phyloP scores from a whole-genome alignment of 768 basidiomycete species.

The Collybia nuda region DNA sequence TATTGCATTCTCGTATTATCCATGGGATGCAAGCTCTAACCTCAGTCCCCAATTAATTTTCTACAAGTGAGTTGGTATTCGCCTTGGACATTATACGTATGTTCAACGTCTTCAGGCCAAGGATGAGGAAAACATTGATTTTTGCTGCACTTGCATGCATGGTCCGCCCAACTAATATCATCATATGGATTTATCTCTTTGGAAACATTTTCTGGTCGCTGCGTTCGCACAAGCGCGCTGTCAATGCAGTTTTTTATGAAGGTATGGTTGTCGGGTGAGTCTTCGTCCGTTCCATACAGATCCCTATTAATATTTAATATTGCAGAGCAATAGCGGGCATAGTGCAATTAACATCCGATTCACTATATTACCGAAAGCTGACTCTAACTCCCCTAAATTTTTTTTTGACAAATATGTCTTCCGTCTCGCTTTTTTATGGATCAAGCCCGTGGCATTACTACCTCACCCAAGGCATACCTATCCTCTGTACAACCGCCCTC shows the following conservation, averaged over 20 bases:
- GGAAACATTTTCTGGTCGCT: slow-evolving; percentile 54
- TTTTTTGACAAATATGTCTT: slow-evolving; percentile 76
- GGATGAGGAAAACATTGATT: slow-evolving; percentile 34
- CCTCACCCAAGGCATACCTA: slow-evolving; percentile 79
- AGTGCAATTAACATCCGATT: slow-evolving; percentile 55
- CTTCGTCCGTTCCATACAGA: neutral
- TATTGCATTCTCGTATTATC: slow-evolving; percentile 75
- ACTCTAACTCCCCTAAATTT: slow-evolving; percentile 85
- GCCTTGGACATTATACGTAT: neutral
- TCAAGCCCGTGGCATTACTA: slow-evolving; percentile 88
- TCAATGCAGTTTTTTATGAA: slow-evolving; percentile 37
- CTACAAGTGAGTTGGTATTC: slow-evolving; percentile 27
- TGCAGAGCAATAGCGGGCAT: slow-evolving; percentile 23
- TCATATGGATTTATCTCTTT: slow-evolving; percentile 82
- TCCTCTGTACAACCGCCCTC: slow-evolving; percentile 70
- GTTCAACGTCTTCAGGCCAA: slow-evolving; percentile 22
- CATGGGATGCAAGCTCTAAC: slow-evolving; percentile 53
- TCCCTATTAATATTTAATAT: neutral
- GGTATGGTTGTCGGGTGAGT: slow-evolving; percentile 45
- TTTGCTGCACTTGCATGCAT: slow-evolving; percentile 80
- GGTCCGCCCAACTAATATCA: slow-evolving; percentile 84
- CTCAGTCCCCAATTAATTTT: slow-evolving; percentile 37
- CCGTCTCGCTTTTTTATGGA: slow-evolving; percentile 93
- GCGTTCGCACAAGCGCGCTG: slow-evolving; percentile 29
- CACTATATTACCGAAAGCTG: slow-evolving; percentile 61